Evolutionary conservation across 2,329 filamentous ascomycete genomes (phyloP), one percentile per base, ranked within the genome.

Genomic region (Diplodia scrobiculata): DNA sequence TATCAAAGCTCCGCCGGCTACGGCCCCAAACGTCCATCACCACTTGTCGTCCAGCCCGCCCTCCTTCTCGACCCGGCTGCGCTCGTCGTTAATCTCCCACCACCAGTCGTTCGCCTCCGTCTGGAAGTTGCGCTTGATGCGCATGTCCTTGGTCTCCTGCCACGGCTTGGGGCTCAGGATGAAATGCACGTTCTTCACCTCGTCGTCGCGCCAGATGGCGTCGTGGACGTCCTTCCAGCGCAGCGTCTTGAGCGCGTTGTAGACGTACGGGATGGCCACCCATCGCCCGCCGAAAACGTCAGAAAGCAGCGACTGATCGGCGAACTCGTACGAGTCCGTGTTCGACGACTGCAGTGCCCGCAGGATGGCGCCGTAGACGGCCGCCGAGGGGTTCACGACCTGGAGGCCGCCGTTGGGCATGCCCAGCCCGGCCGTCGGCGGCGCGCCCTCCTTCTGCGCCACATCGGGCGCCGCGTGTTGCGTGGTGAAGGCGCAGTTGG

Each of bases 141-240:
- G 79, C 75, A 9, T 75, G 78, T 65, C 78, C 71, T 53, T 74
- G 74, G 14, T 78, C 74, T 87, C 84, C 68, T 88, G 84, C 86
- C 86, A 88, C 3, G 86, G 86, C 76, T 88, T 88, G 36, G 85
- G 85, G 60, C 80, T 83, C 65, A 88, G 72, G 48, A 88, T 84
- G 70, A 86, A 88, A 73, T 88, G 86, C 11, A 88, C 78, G 70
- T 87, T 88, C 77, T 87, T 87, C 21, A 88, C 84, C 70, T 81
- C 73, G 19, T 84, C 81, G 68, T 88, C 86, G 67, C 81, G 77
- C 86, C 86, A 88, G 66, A 88, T 87, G 32, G 79, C 76, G 69
- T 83, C 79, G 71, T 87, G 85, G 65, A 87, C 83, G 10, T 81
- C 82, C 69, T 83, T 75, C 78, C 79, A 82, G 65, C 85, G 75